Conservation (phyloP, 23 red algal genomes). For the Chondrus crispus region DNA sequence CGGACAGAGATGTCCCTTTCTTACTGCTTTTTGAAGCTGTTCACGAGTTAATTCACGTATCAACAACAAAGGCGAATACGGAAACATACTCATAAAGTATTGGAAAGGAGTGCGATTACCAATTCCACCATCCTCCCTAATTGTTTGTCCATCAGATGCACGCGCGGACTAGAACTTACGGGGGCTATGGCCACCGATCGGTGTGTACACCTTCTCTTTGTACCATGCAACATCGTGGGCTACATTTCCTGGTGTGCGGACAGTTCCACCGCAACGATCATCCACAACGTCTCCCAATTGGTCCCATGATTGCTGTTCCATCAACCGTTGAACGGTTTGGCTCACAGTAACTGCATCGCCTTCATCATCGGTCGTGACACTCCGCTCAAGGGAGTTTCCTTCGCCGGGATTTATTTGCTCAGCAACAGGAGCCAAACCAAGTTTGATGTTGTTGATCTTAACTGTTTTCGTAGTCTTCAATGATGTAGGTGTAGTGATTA, state of each 20-base stretch:
- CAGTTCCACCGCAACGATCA: background rate
- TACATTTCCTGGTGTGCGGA: background rate
- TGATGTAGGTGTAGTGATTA: too few relatives aligned
- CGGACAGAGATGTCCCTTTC: background rate
- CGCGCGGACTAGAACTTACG: background rate
- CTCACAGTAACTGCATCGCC: background rate
- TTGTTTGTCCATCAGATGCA: background rate
- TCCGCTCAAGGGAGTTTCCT: background rate
- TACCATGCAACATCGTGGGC: background rate
- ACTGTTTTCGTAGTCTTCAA: background rate
- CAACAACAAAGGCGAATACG: background rate
- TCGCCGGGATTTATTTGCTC: background rate
- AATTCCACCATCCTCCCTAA: background rate
- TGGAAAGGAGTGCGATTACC: background rate
- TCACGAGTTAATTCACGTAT: background rate
- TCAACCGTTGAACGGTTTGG: background rate
- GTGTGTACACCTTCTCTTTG: background rate
- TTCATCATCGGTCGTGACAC: background rate
- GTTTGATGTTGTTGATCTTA: background rate
- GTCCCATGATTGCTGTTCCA: background rate
- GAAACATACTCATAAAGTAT: background rate
- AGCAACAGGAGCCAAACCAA: background rate
- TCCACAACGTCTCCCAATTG: background rate
- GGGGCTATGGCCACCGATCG: background rate
- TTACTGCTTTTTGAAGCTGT: background rate